Percentiles rank a stretch among this genome's conserved stretches.
Evolutionary conservation across 495 filamentous ascomycete species (phyloP).

Genomic region (Amphirosellinia nigrospora): DNA sequence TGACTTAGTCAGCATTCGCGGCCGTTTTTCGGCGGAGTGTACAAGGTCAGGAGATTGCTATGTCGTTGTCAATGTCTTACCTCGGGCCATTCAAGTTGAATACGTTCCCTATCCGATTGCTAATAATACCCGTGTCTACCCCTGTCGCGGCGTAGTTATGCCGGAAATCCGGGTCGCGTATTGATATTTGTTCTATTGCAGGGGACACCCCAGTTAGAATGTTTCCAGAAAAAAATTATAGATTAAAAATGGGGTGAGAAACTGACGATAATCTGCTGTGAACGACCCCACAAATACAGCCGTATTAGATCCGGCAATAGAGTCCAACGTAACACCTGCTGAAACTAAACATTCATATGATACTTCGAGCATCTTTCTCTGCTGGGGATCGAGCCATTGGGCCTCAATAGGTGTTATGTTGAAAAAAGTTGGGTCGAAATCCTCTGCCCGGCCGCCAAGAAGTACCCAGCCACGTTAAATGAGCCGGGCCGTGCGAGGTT

Average conservation of each 20-base stretch:
- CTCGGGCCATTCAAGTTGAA: slow-evolving; percentile 59
- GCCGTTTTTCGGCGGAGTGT: neutral
- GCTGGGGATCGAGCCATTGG: slow-evolving; percentile 43
- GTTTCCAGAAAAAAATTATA: neutral
- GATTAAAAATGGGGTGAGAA: slow-evolving; percentile 5
- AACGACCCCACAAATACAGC: slow-evolving; percentile 59
- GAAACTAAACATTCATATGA: slow-evolving; percentile 47
- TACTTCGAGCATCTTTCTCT: slow-evolving; percentile 50
- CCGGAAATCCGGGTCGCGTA: slow-evolving; percentile 50
- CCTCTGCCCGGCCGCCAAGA: slow-evolving; percentile 41
- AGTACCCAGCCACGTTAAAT: slow-evolving; percentile 38
- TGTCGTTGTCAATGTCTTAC: slow-evolving; percentile 17
- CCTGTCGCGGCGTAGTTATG: slow-evolving; percentile 56
- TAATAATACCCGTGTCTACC: slow-evolving; percentile 50
- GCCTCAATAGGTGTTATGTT: slow-evolving; percentile 44
- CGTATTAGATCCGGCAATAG: slow-evolving; percentile 56
- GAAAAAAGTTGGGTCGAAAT: slow-evolving; percentile 54
- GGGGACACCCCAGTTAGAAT: neutral
- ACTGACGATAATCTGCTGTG: slow-evolving; percentile 55
- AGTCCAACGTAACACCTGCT: slow-evolving; percentile 53
- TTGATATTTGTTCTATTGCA: slow-evolving; percentile 35
- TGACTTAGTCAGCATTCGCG: neutral
- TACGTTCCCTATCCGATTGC: slow-evolving; percentile 58
- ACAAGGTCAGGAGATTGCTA: neutral
- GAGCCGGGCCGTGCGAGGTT: slow-evolving; percentile 24